These are phyloP conservation scores for Cicer judaicum DNA, from an alignment of 306 rosid species.

Conservation along the genomic window DNA sequence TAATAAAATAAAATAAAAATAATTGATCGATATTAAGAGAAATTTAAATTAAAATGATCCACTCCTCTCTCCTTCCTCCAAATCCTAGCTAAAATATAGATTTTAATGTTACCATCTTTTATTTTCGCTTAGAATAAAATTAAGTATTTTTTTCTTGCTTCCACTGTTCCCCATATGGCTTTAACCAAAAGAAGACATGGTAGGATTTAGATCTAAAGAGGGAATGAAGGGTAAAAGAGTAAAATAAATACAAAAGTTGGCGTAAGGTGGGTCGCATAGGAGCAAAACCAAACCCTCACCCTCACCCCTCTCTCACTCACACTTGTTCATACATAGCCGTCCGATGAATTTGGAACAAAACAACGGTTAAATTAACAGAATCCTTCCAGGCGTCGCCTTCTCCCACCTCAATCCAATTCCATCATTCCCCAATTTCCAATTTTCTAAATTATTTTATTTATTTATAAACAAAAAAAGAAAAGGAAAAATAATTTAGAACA, in stretches of 20 bases:
- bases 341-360: slow-evolving; percentile 40
- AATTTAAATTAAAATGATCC: too few relatives aligned
- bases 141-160: too few relatives aligned
- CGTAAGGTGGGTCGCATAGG: slow-evolving; percentile 38
- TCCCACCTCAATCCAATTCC: slow-evolving; percentile 40
- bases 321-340: slow-evolving; percentile 47
- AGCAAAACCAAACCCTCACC: slow-evolving; percentile 43
- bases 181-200: too few relatives aligned
- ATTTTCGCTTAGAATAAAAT: too few relatives aligned
- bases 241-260: background rate
- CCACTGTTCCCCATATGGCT: too few relatives aligned
- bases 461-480: background rate
- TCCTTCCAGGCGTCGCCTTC: slow-evolving; percentile 54
- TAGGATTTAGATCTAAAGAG: too few relatives aligned
- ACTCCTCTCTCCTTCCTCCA: too few relatives aligned
- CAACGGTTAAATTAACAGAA: slow-evolving; percentile 51
- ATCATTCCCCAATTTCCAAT: slow-evolving; percentile 16
- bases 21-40: too few relatives aligned
- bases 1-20: too few relatives aligned
- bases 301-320: slow-evolving; percentile 14
- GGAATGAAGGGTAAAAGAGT: background rate
- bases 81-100: too few relatives aligned
- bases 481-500: background rate
- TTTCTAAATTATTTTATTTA: slow-evolving; percentile 24
- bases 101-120: too few relatives aligned